Evolutionary conservation across 2,329 filamentous ascomycete species (phyloP).

Genomic region (Alternaria ethzedia): DNA sequence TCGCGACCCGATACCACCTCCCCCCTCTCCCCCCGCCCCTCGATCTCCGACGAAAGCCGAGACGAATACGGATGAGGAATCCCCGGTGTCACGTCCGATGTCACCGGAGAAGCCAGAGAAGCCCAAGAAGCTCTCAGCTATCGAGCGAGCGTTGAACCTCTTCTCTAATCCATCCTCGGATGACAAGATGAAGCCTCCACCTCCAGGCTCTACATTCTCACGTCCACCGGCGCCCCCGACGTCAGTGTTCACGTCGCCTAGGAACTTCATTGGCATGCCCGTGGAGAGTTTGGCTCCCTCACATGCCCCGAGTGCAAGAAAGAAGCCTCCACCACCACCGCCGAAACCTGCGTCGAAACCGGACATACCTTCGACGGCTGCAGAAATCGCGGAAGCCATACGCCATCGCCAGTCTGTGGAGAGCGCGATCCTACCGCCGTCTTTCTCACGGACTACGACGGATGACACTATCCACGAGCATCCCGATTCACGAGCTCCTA

Average conservation of each 20-base stretch:
- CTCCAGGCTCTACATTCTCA: conserved; percentile 27
- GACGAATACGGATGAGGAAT: conserved; percentile 21
- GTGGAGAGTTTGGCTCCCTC: conserved; percentile 26
- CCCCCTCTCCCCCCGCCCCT: conserved; percentile 8
- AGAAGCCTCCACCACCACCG: conserved; percentile 11
- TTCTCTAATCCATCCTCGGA: conserved; percentile 4
- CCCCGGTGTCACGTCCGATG: conserved; percentile 14
- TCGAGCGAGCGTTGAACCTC: conserved; percentile 22
- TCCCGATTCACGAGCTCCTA: conserved; percentile 32
- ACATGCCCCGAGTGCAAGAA: conserved; percentile 21
- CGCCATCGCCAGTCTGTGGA: conserved; percentile 23
- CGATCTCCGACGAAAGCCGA: conserved; percentile 17
- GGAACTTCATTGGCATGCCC: conserved; percentile 32
- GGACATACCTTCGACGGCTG: conserved; percentile 12
- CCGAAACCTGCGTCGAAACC: conserved; percentile 15
- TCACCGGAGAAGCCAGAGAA: conserved; percentile 27
- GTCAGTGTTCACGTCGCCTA: conserved; percentile 31
- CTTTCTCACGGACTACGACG: conserved; percentile 18
- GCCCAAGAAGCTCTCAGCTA: conserved; percentile 19
- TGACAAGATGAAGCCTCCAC: conserved; percentile 4
- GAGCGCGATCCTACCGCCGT: conserved; percentile 31
- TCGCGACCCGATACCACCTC: conserved; percentile 11
- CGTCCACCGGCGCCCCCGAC: conserved; percentile 39
- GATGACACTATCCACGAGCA: conserved; percentile 22
- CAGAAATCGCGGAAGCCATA: conserved; percentile 19